A percentile compares a stretch with the other conserved stretches of the same genome.
These are phyloP conservation scores for Colletotrichum sp. DNA, from an alignment of 2,329 filamentous ascomycete species.

Conservation along the genomic window DNA sequence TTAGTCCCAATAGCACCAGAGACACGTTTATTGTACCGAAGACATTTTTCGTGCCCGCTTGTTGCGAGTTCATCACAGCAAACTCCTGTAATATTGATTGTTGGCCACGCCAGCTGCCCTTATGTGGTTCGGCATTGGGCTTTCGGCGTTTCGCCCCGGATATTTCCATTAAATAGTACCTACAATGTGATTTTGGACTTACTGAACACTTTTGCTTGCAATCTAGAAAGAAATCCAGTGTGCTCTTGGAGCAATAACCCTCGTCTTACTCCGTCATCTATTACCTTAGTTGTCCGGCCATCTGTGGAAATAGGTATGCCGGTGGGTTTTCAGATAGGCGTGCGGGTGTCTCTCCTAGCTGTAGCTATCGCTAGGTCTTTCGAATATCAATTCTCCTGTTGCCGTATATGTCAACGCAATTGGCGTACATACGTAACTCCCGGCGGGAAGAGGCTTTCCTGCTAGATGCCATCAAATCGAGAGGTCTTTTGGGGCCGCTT, in stretches of 20 bases:
- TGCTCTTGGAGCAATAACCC: not conserved
- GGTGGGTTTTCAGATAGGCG: not conserved
- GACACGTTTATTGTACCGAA: not conserved
- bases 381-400: accelerated
- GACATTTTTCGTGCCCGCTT: not conserved
- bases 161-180: not conserved
- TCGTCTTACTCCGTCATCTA: not conserved
- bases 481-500: not conserved
- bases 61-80: not conserved
- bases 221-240: not conserved
- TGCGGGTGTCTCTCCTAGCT: not conserved
- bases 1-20: not conserved
- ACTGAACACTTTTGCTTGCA: not conserved
- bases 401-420: not conserved
- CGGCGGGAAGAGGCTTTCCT: not conserved
- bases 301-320: not conserved
- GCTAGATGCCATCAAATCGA: not conserved
- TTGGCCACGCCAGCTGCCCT: not conserved
- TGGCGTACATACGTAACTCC: not conserved
- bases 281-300: not conserved
- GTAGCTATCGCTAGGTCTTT: not conserved
- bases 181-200: not conserved
- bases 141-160: not conserved
- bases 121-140: accelerated
- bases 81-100: not conserved